Evolutionary conservation across 2,329 filamentous ascomycete species (phyloP).

Genomic region (Madurella fahalii): DNA sequence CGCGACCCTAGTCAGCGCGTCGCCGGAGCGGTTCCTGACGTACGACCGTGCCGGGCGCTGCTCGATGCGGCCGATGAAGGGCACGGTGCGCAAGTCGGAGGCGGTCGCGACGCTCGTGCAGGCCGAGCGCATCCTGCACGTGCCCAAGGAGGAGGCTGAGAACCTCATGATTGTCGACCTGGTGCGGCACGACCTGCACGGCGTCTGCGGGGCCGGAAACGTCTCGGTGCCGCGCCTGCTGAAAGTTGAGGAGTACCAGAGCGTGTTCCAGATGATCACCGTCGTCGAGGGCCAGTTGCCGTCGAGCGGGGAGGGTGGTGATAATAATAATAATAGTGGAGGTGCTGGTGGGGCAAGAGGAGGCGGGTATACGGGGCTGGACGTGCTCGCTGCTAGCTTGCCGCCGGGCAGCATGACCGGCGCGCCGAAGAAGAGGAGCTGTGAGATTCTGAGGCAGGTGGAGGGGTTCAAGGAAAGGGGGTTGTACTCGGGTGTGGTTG

Average conservation of each 20-base stretch:
- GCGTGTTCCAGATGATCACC: conserved; percentile 87
- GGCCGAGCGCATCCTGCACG: conserved; percentile 67
- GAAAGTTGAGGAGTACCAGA: conserved; percentile 84
- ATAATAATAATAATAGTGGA: neutral
- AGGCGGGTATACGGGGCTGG: conserved; percentile 59
- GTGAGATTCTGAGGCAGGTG: conserved; percentile 70
- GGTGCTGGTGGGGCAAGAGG: conserved; percentile 6
- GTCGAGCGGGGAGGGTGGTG: neutral
- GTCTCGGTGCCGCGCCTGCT: conserved; percentile 76
- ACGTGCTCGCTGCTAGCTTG: conserved; percentile 71
- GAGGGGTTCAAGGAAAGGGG: conserved; percentile 63
- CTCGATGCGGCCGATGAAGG: conserved; percentile 92
- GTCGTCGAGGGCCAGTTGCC: conserved; percentile 70
- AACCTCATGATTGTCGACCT: conserved; percentile 98
- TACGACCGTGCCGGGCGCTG: conserved; percentile 51
- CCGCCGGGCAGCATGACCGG: conserved; percentile 96
- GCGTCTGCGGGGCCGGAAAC: conserved; percentile 70
- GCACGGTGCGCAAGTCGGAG: conserved; percentile 77
- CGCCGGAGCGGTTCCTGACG: conserved; percentile 83
- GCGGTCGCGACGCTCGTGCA: conserved; percentile 63
- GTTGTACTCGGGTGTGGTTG: conserved; percentile 83
- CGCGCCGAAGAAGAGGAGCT: conserved; percentile 88
- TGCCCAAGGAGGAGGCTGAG: conserved; percentile 88
- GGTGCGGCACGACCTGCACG: conserved; percentile 87
- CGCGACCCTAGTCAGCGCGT: conserved; percentile 73